A percentile compares a stretch with the other conserved stretches of the same genome.
Conservation (phyloP, 441 rosid species). For the Bruguiera hainesii region DNA sequence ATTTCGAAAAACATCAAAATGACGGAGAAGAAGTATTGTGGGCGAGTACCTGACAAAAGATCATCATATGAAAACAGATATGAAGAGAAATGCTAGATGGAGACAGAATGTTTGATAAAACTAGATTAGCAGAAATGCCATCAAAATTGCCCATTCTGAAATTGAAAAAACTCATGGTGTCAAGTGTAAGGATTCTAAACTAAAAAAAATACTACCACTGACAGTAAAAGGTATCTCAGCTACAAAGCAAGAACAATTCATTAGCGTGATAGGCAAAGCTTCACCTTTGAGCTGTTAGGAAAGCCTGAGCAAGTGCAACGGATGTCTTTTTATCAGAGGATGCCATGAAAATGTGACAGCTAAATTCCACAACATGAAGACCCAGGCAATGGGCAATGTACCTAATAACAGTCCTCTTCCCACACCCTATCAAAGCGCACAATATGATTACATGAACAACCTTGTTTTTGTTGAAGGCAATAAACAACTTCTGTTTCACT, state of each 20-base stretch:
- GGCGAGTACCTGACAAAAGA: slow-evolving; percentile 71
- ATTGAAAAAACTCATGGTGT: too few relatives aligned
- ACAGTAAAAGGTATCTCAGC: too few relatives aligned
- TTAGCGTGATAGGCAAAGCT: slow-evolving; percentile 3
- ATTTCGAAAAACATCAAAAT: slow-evolving; percentile 78
- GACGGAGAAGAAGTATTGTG: slow-evolving; percentile 81
- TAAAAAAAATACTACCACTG: too few relatives aligned
- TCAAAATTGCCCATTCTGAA: too few relatives aligned
- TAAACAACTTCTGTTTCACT: too few relatives aligned
- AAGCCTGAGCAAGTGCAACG: slow-evolving; percentile 75
- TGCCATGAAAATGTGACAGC: slow-evolving; percentile 75
- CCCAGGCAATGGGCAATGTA: slow-evolving; percentile 75
- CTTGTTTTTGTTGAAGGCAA: too few relatives aligned
- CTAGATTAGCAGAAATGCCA: not conserved
- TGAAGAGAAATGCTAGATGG: slow-evolving; percentile 1
- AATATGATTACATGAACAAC: too few relatives aligned
- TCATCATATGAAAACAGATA: slow-evolving; percentile 20
- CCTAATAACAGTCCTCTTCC: slow-evolving; percentile 87
- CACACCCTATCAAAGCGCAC: slow-evolving; percentile 60
- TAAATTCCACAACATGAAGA: slow-evolving; percentile 86
- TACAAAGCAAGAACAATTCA: too few relatives aligned
- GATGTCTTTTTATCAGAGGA: slow-evolving; percentile 81
- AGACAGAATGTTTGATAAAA: not conserved
- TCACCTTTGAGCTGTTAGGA: slow-evolving; percentile 84
- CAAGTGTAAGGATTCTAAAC: too few relatives aligned